phyloP scores from a whole-genome alignment of 495 filamentous ascomycete genomes.

The Melanomma pulvis-pyrius region DNA sequence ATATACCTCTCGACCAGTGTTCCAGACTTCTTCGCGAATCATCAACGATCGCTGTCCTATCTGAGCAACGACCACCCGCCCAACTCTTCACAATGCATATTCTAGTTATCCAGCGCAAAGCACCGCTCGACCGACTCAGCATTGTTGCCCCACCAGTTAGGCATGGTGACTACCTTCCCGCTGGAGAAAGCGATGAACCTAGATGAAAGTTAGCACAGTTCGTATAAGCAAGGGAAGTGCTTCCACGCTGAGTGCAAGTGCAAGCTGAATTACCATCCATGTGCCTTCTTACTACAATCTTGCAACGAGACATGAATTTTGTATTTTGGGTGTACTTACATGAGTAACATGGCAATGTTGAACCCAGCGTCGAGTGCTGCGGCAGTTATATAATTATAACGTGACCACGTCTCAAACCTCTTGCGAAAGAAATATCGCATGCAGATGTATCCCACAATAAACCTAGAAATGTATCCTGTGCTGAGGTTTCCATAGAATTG shows the following conservation, averaged over 20 bases:
- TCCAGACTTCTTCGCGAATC: too few relatives aligned
- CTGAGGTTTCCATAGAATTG: constrained; percentile 55
- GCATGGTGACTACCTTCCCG: constrained; percentile 57
- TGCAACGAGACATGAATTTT: too few relatives aligned
- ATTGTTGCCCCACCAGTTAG: constrained; percentile 62
- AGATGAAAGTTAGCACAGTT: too few relatives aligned
- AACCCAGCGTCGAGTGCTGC: constrained; percentile 63
- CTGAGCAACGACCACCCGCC: too few relatives aligned
- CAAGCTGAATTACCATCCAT: too few relatives aligned
- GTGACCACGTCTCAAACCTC: constrained; percentile 57
- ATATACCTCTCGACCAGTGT: background rate
- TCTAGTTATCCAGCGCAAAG: constrained; percentile 32
- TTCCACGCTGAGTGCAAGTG: too few relatives aligned
- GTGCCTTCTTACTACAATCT: too few relatives aligned
- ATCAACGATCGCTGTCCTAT: too few relatives aligned
- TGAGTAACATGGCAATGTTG: constrained; percentile 59
- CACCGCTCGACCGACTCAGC: constrained; percentile 33
- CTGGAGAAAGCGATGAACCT: constrained; percentile 60
- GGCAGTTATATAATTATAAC: constrained; percentile 60
- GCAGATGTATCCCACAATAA: constrained; percentile 60
- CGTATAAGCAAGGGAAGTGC: too few relatives aligned
- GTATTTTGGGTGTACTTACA: too few relatives aligned
- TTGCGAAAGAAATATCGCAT: constrained; percentile 45
- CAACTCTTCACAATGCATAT: too few relatives aligned
- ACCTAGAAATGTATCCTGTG: constrained; percentile 58